phyloP scores from a whole-genome alignment of 768 basidiomycete species.

The Suillus bovinus region DNA sequence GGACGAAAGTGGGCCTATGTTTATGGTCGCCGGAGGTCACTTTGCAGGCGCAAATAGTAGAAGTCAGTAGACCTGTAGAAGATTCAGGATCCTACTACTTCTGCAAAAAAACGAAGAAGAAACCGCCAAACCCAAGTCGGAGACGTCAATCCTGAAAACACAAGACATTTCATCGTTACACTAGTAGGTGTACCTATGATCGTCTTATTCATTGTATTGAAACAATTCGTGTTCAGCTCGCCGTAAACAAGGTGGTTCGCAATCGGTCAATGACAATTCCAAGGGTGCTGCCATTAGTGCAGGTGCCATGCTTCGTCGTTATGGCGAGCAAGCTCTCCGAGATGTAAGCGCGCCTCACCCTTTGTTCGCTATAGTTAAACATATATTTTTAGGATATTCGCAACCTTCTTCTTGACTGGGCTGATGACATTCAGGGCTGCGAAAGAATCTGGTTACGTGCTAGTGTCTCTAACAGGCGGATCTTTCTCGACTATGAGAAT shows the following conservation, averaged over 20 bases:
- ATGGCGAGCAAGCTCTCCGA: constrained; percentile 90
- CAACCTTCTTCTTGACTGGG: constrained; percentile 79
- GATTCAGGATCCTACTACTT: constrained; percentile 40
- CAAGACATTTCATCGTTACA: constrained; percentile 98
- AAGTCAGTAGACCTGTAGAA: constrained; percentile 57
- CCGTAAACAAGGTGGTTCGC: constrained; percentile 95
- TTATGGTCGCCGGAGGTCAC: constrained; percentile 98
- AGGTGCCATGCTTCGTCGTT: constrained; percentile 89
- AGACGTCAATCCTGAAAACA: constrained; percentile 81
- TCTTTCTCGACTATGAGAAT: constrained; percentile 88
- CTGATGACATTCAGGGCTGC: constrained; percentile 80
- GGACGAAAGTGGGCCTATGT: constrained; percentile 90
- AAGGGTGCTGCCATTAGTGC: constrained; percentile 94
- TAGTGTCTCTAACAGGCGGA: constrained; percentile 81
- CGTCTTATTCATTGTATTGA: constrained; percentile 7
- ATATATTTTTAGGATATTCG: constrained; percentile 73
- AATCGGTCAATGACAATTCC: constrained; percentile 87
- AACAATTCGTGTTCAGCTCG: constrained; percentile 61
- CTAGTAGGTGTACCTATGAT: constrained; percentile 61
- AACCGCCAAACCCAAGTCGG: constrained; percentile 66
- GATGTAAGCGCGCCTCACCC: constrained; percentile 57
- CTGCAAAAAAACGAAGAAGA: constrained; percentile 49
- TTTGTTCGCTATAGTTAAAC: neutral
- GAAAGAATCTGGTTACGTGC: constrained; percentile 93
- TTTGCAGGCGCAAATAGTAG: constrained; percentile 91